Evolutionary conservation across 305 asterid genomes (phyloP).

Genomic region (Petunia hybrid): DNA sequence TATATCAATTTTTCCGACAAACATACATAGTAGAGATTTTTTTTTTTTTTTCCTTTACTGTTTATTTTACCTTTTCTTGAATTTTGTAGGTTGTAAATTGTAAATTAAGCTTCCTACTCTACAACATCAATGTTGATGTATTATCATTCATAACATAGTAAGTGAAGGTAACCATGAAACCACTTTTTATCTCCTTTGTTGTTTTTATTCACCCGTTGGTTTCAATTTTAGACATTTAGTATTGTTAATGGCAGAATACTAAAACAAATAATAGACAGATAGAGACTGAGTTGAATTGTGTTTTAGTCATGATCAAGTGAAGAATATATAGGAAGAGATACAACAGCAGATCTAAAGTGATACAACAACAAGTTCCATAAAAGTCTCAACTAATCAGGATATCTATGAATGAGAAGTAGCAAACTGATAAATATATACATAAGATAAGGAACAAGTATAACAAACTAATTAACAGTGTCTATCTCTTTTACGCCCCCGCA

Average conservation of each 20-base stretch:
- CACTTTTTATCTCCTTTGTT: background rate
- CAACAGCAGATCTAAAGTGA: too few species aligned
- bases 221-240: background rate
- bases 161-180: slow-evolving; percentile 19
- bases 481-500: too few species aligned
- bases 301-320: too few species aligned
- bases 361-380: too few species aligned
- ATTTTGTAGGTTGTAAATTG: background rate
- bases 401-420: too few species aligned
- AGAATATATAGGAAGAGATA: too few species aligned
- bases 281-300: too few species aligned
- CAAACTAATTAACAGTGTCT: too few species aligned
- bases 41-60: background rate
- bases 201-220: background rate
- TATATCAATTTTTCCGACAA: background rate
- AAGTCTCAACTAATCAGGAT: too few species aligned
- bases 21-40: background rate
- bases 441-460: too few species aligned
- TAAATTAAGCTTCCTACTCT: slow-evolving; percentile 18
- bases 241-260: background rate
- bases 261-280: too few species aligned
- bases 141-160: background rate
- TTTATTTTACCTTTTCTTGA: background rate
- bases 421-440: too few species aligned
- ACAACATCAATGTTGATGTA: background rate